Evolutionary conservation across 371 early-diverging fungal genomes (phyloP).

Genomic region (Mortierella sp.): DNA sequence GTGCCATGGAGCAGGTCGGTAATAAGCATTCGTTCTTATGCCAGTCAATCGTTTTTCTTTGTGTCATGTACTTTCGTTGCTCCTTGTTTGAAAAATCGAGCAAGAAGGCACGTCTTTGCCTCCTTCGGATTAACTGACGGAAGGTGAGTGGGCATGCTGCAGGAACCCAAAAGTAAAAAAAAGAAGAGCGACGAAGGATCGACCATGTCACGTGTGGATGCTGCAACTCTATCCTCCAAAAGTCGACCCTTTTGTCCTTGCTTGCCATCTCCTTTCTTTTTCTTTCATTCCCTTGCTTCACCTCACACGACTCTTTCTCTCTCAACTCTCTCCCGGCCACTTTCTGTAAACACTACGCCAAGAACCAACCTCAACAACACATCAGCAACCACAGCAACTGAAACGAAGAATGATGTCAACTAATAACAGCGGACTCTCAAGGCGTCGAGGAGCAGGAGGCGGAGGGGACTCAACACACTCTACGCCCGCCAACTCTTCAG

Average conservation of each 20-base stretch:
- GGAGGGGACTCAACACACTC: slow-evolving; percentile 32
- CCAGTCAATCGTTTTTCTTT: not conserved
- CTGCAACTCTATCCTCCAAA: not conserved
- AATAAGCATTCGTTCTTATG: not conserved
- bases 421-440: slow-evolving; percentile 42
- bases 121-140: not conserved
- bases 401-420: slow-evolving; percentile 38
- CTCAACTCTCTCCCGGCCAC: not conserved
- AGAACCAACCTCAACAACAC: not conserved
- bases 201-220: not conserved
- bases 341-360: not conserved
- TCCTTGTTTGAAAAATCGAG: not conserved
- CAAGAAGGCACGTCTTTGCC: not conserved
- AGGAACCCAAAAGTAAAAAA: not conserved
- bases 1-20: not conserved
- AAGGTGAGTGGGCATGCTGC: not conserved
- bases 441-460: slow-evolving; percentile 50
- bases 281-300: not conserved
- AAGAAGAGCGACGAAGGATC: not conserved
- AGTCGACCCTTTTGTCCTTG: not conserved
- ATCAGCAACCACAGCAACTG: not conserved
- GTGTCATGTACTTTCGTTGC: not conserved
- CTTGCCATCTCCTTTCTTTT: not conserved
- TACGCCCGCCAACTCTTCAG: slow-evolving; percentile 40
- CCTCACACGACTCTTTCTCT: not conserved